Evolutionary conservation across 768 basidiomycete genomes (phyloP).

Genomic region (Trichaptum fuscoviolaceum): DNA sequence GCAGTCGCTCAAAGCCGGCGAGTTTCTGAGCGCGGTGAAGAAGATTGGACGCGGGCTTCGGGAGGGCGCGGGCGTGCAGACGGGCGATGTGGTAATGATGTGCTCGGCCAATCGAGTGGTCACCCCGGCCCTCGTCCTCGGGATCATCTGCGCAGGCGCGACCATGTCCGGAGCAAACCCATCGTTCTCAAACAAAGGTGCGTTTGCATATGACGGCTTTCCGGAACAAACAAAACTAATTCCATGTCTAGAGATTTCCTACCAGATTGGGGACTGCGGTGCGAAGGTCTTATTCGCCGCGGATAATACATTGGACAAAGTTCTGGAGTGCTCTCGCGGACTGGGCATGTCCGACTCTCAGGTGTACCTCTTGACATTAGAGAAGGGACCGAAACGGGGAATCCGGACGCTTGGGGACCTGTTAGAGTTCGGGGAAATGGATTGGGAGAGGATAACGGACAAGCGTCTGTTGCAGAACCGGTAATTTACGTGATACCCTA

Average conservation of each 20-base stretch:
- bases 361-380: not conserved
- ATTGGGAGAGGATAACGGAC: slow-evolving; percentile 2
- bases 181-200: not conserved
- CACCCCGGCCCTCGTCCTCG: not conserved
- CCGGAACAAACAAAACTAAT: no score
- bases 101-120: slow-evolving; percentile 1
- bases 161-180: slow-evolving; percentile 2
- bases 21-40: not conserved
- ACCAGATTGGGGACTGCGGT: slow-evolving; percentile 2
- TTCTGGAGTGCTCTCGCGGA: not conserved
- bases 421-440: not conserved
- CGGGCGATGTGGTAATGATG: not conserved
- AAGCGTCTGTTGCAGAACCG: not conserved
- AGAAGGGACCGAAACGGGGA: not conserved
- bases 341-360: not conserved
- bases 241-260: not conserved
- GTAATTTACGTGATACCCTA: not conserved
- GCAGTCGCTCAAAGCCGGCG: not conserved
- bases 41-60: slow-evolving; percentile 4
- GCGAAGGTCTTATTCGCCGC: slow-evolving; percentile 4
- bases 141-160: not conserved
- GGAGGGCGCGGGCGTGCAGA: slow-evolving; percentile 1
- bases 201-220: not conserved
- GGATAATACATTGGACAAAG: not conserved
- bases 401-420: not conserved